Evolutionary conservation across 805 yeast species (phyloP).

Genomic region (Jamesozyma rosinii): DNA sequence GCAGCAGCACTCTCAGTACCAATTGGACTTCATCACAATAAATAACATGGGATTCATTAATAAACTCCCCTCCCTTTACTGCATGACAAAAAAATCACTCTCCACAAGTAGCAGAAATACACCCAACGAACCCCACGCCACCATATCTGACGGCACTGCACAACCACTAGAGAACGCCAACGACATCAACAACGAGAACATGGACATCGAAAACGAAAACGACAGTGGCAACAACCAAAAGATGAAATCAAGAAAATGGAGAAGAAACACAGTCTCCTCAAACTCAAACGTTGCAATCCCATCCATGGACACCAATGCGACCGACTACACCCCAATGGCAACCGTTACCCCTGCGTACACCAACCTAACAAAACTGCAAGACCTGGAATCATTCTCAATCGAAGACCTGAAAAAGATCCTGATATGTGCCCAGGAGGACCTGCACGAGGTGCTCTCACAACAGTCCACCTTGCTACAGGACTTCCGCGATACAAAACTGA

Average conservation of each 20-base stretch:
- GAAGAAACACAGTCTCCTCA: constrained; percentile 16
- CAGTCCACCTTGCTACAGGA: constrained; percentile 21
- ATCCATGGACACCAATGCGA: not conserved
- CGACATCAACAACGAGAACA: constrained; percentile 1
- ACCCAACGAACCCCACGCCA: not conserved
- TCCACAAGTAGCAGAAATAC: not conserved
- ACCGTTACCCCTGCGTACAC: constrained; percentile 20
- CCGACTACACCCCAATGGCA: not conserved
- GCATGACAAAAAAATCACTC: constrained; percentile 18
- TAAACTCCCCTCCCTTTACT: constrained; percentile 25
- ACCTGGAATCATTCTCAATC: constrained; percentile 24
- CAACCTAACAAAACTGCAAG: constrained; percentile 21
- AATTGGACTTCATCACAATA: constrained; percentile 28
- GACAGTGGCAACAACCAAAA: not conserved
- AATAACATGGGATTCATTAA: constrained; percentile 29
- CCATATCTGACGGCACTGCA: not conserved
- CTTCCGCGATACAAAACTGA: constrained; percentile 24
- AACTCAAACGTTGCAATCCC: not conserved
- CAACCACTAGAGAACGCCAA: not conserved
- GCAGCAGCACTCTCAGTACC: constrained; percentile 21
- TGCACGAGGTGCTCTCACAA: constrained; percentile 28
- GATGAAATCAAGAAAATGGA: constrained; percentile 17
- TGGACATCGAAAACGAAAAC: not conserved
- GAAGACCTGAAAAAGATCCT: constrained; percentile 27
- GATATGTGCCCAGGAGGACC: constrained; percentile 28